Evolutionary conservation across 106 monocot species (phyloP).

Genomic region (Dioscorea dumetorum): DNA sequence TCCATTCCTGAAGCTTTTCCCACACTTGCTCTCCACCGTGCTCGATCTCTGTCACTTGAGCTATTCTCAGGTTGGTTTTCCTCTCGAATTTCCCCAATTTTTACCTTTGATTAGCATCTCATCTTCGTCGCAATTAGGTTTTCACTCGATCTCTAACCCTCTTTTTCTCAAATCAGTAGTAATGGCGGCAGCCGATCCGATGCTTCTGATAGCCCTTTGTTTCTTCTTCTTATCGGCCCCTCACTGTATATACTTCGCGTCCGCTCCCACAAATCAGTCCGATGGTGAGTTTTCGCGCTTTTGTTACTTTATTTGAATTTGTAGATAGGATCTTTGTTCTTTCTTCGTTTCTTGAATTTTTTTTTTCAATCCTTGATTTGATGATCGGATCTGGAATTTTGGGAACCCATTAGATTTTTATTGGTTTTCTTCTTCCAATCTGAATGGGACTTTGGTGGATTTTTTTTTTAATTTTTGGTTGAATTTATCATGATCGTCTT

Average conservation of each 20-base stretch:
- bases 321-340: neutral
- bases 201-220: neutral
- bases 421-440: too few relatives aligned
- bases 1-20: too few relatives aligned
- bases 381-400: neutral
- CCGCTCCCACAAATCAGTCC: slow-evolving; percentile 15
- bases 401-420: too few relatives aligned
- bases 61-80: too few relatives aligned
- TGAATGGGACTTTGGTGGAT: too few relatives aligned
- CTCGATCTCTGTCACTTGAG: too few relatives aligned
- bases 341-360: neutral
- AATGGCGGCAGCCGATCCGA: neutral
- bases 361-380: neutral
- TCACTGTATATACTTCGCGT: neutral
- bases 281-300: slow-evolving; percentile 10
- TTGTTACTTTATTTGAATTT: neutral
- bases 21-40: too few relatives aligned
- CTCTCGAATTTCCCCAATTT: neutral
- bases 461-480: too few relatives aligned
- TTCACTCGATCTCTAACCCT: neutral
- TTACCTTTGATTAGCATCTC: too few relatives aligned
- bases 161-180: neutral
- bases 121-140: neutral
- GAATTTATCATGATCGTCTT: too few relatives aligned
- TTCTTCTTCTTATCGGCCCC: slow-evolving; percentile 1